A percentile compares a stretch with the other conserved stretches of the same genome.
Evolutionary conservation across 306 rosid species (phyloP).

Genomic region (Adenanthera pavonina): DNA sequence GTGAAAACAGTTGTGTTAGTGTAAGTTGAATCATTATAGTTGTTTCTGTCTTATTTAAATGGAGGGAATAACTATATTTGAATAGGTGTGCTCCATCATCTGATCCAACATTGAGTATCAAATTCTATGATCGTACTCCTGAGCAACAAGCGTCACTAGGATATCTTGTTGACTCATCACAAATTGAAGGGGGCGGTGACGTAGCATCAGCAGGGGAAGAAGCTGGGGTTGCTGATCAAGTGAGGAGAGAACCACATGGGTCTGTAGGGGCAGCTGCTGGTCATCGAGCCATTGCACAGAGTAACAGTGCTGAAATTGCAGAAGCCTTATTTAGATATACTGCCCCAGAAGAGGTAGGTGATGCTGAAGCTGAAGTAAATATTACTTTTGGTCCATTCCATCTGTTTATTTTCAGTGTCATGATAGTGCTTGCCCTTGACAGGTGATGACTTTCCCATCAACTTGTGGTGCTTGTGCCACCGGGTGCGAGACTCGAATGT

Average conservation of each 20-base stretch:
- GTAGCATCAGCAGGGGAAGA: conserved; percentile 47
- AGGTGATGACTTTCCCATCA: conserved; percentile 99
- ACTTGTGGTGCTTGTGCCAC: conserved; percentile 83
- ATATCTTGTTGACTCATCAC: conserved; percentile 64
- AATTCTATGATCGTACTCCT: conserved; percentile 84
- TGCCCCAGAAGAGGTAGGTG: conserved; percentile 90
- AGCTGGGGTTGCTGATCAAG: conserved; percentile 50
- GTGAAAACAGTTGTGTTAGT: not conserved
- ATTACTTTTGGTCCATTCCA: conserved; percentile 6
- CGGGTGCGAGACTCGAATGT: conserved; percentile 92
- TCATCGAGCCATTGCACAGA: conserved; percentile 93
- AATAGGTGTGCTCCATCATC: conserved; percentile 82
- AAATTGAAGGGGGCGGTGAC: conserved; percentile 45
- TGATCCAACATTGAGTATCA: conserved; percentile 79
- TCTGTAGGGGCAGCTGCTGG: conserved; percentile 89
- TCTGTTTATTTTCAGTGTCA: conserved; percentile 5
- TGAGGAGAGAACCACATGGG: conserved; percentile 71
- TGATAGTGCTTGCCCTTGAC: conserved; percentile 40
- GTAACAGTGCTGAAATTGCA: conserved; percentile 78
- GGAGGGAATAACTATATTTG: conserved; percentile 14
- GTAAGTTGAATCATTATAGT: conserved; percentile 20
- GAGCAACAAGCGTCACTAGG: conserved; percentile 90
- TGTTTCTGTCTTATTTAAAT: conserved; percentile 31
- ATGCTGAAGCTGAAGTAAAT: conserved; percentile 27
- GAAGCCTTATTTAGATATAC: conserved; percentile 87